Base-by-base conservation (phyloP, 768 basidiomycete species). In the Lanmaoa pseudosensibilis region DNA sequence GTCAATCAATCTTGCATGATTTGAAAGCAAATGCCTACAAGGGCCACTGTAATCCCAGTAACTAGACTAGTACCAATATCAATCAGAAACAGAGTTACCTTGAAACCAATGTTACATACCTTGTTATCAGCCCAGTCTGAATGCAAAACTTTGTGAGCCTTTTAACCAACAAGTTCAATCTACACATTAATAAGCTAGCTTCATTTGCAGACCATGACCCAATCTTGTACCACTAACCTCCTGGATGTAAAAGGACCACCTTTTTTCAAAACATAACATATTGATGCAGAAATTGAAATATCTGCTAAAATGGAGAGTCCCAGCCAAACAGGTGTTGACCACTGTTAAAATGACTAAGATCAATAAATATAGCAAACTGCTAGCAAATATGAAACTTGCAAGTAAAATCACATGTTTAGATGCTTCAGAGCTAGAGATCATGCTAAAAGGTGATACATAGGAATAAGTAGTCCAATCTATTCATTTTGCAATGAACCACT, bases 41-140 rank as follows among this genome's bases (percentile, higher is more conserved):
- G 16, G 7, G 36, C 60, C 0, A 57, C 7, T 51, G 60, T 50
- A 21, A 59, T 21, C 5, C 36, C 59, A 51, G 60, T 50, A 32
- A 50, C 52, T 13, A 70, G 33, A 33, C 69, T 73, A 13, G 15
- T 6, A 25, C 9, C 5, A 25, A 30, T 0, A 46, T 33, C 1
- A 12, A 37, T 62, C 2, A 68, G 16, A 2, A 44, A 21, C 1
- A 34, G 8, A 27, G 2, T 36, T 39, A 5, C 11, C 4, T 32
- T 23, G 8, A 48, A 39, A 50, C 15, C 2, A 50, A 46, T 43
- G 10, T 1, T 19, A 46, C 46, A 52, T 46, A 58, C 69, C 66
- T 46, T 11, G 71, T 70, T 37, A 69, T 52, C 2, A 67, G 32
- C 7, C 69, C 69, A 58, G 71, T 70, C 21, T 70, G 71, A 19